Base-by-base conservation (phyloP, 768 basidiomycete genomes). In the Mycena amicta region DNA sequence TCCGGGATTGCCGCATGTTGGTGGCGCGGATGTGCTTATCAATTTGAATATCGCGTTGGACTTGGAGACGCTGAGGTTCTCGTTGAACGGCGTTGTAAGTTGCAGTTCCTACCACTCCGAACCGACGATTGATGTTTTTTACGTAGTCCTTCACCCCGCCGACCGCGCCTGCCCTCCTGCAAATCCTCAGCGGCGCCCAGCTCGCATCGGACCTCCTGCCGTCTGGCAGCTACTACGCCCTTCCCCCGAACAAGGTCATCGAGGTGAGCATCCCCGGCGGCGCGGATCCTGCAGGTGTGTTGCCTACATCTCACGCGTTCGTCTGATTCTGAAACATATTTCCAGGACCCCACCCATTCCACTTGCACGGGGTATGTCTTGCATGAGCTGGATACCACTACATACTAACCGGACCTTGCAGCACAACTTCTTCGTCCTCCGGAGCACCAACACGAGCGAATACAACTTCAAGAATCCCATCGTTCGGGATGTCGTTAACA, bases 401-500 rank as follows among this genome's bases (percentile, higher is more conserved):
- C 23, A 11, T 28, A 26, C 29, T 52, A n/a, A 33, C 2, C 18
- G 26, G 28, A 31, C 25, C 46, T 20, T 40, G 12, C 50, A 73
- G 77, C 78, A 73, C 51, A 29, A 67, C 16, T 79, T 78, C 61
- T 68, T 66, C 46, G 78, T 79, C 12, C 67, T 79, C 46, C 70
- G 74, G 50, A 76, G 66, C 49, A 72, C 71, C 1, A 71, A 68
- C 11, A 69, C 66, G 27, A 56, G 58, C 3, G 40, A 43, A 0
- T 76, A 77, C 61, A 80, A 80, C 59, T 77, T 72, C 55, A 27
- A 61, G 4, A 76, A 88, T 65, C 86, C 86, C 1, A 64, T 68
- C 55, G 73, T 79, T 55, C 77, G 87, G 50, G 87, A 88, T 67
- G 83, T 83, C 1, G 78, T 86, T 5, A 67, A 57, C 52, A 67